Evolutionary conservation across 371 early-diverging fungal genomes (phyloP).

Genomic region (Cokeromyces recurvatus): DNA sequence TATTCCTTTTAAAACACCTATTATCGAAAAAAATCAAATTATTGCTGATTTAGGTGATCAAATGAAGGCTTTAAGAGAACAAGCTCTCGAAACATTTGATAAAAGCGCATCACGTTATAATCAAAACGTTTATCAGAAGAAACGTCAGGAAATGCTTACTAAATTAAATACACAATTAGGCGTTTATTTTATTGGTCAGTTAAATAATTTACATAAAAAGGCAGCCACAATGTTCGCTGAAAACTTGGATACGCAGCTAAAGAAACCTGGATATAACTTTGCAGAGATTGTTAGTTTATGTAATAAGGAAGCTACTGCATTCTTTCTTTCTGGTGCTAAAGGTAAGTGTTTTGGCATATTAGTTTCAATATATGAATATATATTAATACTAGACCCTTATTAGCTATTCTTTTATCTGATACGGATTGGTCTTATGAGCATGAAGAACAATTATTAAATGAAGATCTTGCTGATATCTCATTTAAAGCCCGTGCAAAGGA

Average conservation of each 20-base stretch:
- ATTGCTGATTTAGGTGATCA: slow-evolving; percentile 72
- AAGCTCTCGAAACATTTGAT: slow-evolving; percentile 75
- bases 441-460: slow-evolving; percentile 58
- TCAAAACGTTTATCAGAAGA: slow-evolving; percentile 81
- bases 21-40: slow-evolving; percentile 74
- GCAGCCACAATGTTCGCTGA: slow-evolving; percentile 61
- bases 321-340: slow-evolving; percentile 19
- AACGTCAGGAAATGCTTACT: slow-evolving; percentile 73
- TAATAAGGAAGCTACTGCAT: slow-evolving; percentile 36
- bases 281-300: slow-evolving; percentile 43
- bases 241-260: slow-evolving; percentile 33
- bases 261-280: slow-evolving; percentile 52
- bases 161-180: slow-evolving; percentile 77
- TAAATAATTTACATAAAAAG: slow-evolving; percentile 79
- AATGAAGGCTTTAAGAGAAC: slow-evolving; percentile 52
- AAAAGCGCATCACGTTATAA: slow-evolving; percentile 89
- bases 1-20: slow-evolving; percentile 55
- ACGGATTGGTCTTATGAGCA: slow-evolving; percentile 79
- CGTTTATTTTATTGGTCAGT: slow-evolving; percentile 77
- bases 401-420: slow-evolving; percentile 52
- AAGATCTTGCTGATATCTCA: slow-evolving; percentile 64
- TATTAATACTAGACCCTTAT: not conserved
- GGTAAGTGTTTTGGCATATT: slow-evolving; percentile 6
- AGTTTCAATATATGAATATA: no score
- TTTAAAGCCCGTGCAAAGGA: slow-evolving; percentile 70